Evolutionary conservation across 345 rosid species (phyloP).

Genomic region (Euphorbia pulcherrima): DNA sequence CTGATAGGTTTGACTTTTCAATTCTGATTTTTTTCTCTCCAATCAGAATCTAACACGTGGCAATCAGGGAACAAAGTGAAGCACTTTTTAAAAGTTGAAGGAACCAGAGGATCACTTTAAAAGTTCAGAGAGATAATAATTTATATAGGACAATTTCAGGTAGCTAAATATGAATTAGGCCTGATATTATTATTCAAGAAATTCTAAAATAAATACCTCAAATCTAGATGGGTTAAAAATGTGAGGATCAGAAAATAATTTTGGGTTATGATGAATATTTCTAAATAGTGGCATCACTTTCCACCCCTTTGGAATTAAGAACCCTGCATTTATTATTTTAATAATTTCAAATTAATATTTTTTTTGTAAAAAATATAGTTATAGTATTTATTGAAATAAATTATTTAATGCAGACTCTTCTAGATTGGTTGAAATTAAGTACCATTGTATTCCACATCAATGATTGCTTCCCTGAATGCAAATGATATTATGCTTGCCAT

Average conservation of each 20-base stretch:
- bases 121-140: no score
- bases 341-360: background rate
- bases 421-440: slow-evolving; percentile 2
- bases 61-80: no score
- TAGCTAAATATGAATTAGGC: no score
- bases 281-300: slow-evolving; percentile 97
- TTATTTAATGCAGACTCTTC: slow-evolving; percentile 2
- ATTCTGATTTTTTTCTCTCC: no score
- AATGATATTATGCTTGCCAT: slow-evolving; percentile 75
- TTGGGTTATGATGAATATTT: slow-evolving; percentile 84
- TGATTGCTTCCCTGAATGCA: slow-evolving; percentile 66
- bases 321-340: slow-evolving; percentile 42
- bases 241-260: slow-evolving; percentile 68
- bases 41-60: no score
- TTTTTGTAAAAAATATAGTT: background rate
- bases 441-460: slow-evolving; percentile 77
- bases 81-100: no score
- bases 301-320: slow-evolving; percentile 93
- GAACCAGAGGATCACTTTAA: no score
- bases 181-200: no score
- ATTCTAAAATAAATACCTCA: slow-evolving; percentile 40
- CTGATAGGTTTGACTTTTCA: no score
- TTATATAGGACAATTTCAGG: no score
- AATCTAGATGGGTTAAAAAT: slow-evolving; percentile 80
- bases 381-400: background rate